A percentile compares a stretch with the other conserved stretches of the same genome.
Evolutionary conservation across 1,284 basidiomycete species (phyloP).

Genomic region (Naganishia liquefaciens): DNA sequence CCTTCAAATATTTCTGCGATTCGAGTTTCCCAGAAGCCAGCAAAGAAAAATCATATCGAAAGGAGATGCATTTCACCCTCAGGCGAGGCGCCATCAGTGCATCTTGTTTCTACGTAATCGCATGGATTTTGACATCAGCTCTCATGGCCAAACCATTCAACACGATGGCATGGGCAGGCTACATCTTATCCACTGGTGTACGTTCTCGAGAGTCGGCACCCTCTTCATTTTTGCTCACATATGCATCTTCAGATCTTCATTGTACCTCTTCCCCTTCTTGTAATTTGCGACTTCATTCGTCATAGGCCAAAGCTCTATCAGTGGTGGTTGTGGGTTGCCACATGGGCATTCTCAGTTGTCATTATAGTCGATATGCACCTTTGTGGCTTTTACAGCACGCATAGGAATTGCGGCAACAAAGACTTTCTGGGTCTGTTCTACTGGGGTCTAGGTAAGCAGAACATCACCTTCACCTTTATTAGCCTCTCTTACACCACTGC

Average conservation of each 20-base stretch:
- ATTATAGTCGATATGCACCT: constrained; percentile 46
- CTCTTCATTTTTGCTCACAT: background rate
- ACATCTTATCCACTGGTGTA: constrained; percentile 46
- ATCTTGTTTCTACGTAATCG: constrained; percentile 44
- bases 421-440: constrained; percentile 60
- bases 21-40: constrained; percentile 46
- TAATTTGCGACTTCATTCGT: constrained; percentile 46
- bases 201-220: constrained; percentile 26
- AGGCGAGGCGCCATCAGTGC: constrained; percentile 40
- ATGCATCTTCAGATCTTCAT: constrained; percentile 40
- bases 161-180: constrained; percentile 41
- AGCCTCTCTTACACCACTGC: constrained; percentile 39
- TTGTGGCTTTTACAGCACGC: constrained; percentile 40
- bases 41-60: constrained; percentile 49
- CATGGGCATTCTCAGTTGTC: constrained; percentile 42
- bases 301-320: constrained; percentile 45
- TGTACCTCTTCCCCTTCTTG: constrained; percentile 44
- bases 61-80: constrained; percentile 49
- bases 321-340: constrained; percentile 39
- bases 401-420: constrained; percentile 33
- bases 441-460: constrained; percentile 34
- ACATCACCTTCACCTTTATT: background rate
- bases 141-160: constrained; percentile 40
- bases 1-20: constrained; percentile 46
- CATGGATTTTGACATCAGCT: constrained; percentile 44